These are phyloP conservation scores for Colletotrichum incanum DNA, from an alignment of 2,329 filamentous ascomycete species.

Conservation along the genomic window DNA sequence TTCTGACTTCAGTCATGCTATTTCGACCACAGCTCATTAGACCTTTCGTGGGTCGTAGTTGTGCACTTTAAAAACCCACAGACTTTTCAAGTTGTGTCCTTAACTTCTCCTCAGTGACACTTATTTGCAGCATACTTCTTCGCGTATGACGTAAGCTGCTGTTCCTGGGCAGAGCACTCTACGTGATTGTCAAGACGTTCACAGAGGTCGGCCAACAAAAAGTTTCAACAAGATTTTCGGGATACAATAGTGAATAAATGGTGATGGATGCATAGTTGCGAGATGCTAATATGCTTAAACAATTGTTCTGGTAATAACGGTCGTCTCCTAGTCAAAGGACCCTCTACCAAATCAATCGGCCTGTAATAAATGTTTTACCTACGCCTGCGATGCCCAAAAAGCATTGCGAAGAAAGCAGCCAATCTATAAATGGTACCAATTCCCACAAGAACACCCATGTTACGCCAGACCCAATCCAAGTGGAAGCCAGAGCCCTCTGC, in stretches of 20 bases:
- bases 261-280: not conserved
- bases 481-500: slow-evolving; percentile 60
- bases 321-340: not conserved
- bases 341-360: not conserved
- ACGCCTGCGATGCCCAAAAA: slow-evolving; percentile 52
- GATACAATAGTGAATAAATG: not conserved
- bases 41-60: too few relatives aligned
- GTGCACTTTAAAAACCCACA: too few relatives aligned
- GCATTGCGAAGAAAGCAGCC: slow-evolving; percentile 60
- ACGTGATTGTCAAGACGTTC: too few relatives aligned
- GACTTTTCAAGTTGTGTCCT: too few relatives aligned
- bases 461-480: slow-evolving; percentile 60
- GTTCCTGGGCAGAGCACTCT: too few relatives aligned
- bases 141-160: too few relatives aligned
- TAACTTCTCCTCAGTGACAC: too few relatives aligned
- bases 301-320: not conserved
- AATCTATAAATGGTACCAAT: slow-evolving; percentile 63
- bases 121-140: too few relatives aligned
- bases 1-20: too few relatives aligned
- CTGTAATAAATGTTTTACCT: slow-evolving; percentile 37
- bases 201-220: too few relatives aligned
- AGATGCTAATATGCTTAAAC: not conserved
- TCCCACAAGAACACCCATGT: slow-evolving; percentile 56
- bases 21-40: too few relatives aligned
- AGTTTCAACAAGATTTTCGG: not conserved